These are phyloP conservation scores for Colletotrichum sp. DNA, from an alignment of 2,329 filamentous ascomycete species.

Conservation along the genomic window DNA sequence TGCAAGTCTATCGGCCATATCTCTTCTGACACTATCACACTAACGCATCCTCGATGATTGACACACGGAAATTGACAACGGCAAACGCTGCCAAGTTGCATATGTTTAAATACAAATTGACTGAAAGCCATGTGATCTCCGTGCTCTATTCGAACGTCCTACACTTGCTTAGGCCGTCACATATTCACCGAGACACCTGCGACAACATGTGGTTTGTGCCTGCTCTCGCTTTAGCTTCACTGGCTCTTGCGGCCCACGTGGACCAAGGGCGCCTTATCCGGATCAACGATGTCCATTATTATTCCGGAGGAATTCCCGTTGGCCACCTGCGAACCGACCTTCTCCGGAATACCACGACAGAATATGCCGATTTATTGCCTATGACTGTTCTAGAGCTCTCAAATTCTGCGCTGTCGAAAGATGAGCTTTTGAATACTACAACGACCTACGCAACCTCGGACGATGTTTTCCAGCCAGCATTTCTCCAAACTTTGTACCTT, in stretches of 20 bases:
- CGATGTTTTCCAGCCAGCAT: not conserved
- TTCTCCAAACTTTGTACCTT: not conserved
- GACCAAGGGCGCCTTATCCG: not conserved
- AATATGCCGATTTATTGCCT: not conserved
- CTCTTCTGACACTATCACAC: not conserved
- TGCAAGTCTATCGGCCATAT: not conserved
- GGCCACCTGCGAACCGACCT: not conserved
- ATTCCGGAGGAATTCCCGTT: not conserved
- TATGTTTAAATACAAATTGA: not conserved
- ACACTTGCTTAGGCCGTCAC: too few relatives aligned
- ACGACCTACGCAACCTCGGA: not conserved
- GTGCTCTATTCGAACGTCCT: not conserved
- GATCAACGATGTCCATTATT: not conserved
- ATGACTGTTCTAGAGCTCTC: not conserved
- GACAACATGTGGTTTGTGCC: not conserved
- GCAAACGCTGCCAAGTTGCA: not conserved
- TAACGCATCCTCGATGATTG: not conserved
- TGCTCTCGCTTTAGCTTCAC: not conserved
- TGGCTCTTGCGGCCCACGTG: not conserved
- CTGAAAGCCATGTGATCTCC: not conserved
- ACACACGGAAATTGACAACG: not conserved
- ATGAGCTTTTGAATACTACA: not conserved
- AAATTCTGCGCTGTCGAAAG: not conserved
- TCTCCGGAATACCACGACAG: not conserved
- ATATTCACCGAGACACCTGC: not conserved